Evolutionary conservation across 2,329 filamentous ascomycete genomes (phyloP), one percentile per base, ranked within the genome.

Genomic region (Stachybotrys elegans): DNA sequence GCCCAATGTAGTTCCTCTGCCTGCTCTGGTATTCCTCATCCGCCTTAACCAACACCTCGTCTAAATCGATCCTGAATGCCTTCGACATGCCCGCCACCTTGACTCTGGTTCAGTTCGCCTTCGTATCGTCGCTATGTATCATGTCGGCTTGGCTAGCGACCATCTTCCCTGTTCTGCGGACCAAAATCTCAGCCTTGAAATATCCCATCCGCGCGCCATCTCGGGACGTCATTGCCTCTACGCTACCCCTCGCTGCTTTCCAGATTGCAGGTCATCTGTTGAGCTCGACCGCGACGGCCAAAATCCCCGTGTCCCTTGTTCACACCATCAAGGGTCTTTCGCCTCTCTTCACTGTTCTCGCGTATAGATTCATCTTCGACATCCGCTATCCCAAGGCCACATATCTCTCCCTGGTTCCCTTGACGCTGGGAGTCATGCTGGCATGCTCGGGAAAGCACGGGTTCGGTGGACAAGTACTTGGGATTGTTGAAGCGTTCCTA

Each of bases 271-370:
- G 93, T 5, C 93, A 98, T 66, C 86, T 98, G 32, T 73, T 97
- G 36, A 95, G 88, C 63, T 95, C 92, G 6, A 93, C 90, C 51
- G 92, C 93, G 22, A 98, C 92, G 23, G 86, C 89, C 41, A 88
- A 90, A 62, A 97, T 98, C 43, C 92, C 93, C 1, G 93, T 98
- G 2, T 97, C 93, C 6, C 78, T 98, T 27, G 93, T 98, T 4
- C 93, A 98, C 67, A 98, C 93, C 1, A 97, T 98, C 69, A 98
- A 98, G 70, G 93, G 93, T 7, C 80, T 98, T 21, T 97, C 92
- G 3, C 93, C 93, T 4, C 74, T 98, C 7, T 94, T 98, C 63
- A 98, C 93, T 0, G 93, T 98, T 34, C 66, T 95, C 44, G 93
- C 93, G 42, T 98, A 98, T 62, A 84, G 93, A 43, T 67, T 95